Base-by-base conservation (phyloP, 441 rosid species). In the Pelargonium cotyledonis region DNA sequence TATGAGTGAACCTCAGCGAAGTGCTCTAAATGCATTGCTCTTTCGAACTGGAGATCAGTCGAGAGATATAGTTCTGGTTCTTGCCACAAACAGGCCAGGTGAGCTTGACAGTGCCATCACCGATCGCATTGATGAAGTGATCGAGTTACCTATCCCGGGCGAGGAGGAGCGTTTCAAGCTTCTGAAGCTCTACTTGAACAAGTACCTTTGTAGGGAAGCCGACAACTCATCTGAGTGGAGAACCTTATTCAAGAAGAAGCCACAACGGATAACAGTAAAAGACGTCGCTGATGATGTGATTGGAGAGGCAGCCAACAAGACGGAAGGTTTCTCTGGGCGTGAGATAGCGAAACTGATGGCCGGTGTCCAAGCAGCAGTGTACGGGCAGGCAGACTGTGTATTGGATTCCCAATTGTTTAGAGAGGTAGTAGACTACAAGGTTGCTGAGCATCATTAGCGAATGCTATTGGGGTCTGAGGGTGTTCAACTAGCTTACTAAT, bases 31-130 rank as follows among this genome's bases (percentile, higher is more conserved):
- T 35, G 98, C 98, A 0, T 72, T 91, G 73, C 94, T 91, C 66
- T 91, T 89, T 66, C 85, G 96, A 72, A 94, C 96, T 0, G 97
- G 98, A 62, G 98, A 94, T 79, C 98, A 94, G 74, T 94, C 97
- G 14, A 83, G 88, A 62, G 97, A 94, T 77, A 82, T 85, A 49
- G 96, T 91, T 70, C 95, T 89, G 23, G 96, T 87, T 53, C 86
- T 94, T 18, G 96, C 97, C 6, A 91, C 96, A 9, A 91, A 89
- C 79, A 73, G 93, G 73, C 96, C 98, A 0, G 96, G 93, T n/a
- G 96, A 91, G 79, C 98, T 93, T 2, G 96, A 91, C 78, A 83
- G 86, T 71, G 98, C 97, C 18, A 73, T 91, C 31, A 86, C 96
- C 18, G 98, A 94, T 64, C 85, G 96, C 55, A 89, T 94, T 26